A percentile compares a stretch with the other conserved stretches of the same genome.
Evolutionary conservation across 148 eudicot genomes (phyloP).

Genomic region (Persicaria tinctoria): DNA sequence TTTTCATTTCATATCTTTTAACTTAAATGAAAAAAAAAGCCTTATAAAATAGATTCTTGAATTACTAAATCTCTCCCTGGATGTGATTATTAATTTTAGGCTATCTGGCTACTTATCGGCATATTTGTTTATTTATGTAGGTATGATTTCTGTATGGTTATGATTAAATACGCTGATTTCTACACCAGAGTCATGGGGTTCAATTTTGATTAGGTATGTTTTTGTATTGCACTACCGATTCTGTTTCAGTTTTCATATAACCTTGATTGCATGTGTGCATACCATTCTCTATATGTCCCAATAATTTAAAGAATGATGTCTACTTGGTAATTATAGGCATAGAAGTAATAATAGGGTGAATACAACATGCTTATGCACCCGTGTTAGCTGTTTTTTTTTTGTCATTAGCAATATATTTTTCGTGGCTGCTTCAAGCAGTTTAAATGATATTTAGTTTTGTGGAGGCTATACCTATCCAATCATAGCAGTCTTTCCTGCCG

Average conservation of each 20-base stretch:
- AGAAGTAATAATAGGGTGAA: not conserved
- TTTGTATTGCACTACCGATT: not conserved
- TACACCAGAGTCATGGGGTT: conserved; percentile 87
- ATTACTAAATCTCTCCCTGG: too few relatives aligned
- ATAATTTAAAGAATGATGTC: not conserved
- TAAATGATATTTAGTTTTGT: too few relatives aligned
- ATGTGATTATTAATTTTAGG: too few relatives aligned
- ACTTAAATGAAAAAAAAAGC: too few relatives aligned
- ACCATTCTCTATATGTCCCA: not conserved
- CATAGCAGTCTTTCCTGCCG: too few relatives aligned
- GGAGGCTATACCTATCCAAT: too few relatives aligned
- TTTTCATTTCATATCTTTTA: too few relatives aligned
- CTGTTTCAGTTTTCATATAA: not conserved
- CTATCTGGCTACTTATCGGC: not conserved
- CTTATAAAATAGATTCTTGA: too few relatives aligned
- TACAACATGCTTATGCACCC: not conserved
- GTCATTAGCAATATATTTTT: not conserved
- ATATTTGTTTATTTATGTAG: conserved; percentile 29
- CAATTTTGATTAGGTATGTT: conserved; percentile 64
- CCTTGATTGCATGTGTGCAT: not conserved
- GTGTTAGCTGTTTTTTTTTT: not conserved
- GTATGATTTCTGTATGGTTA: conserved; percentile 93
- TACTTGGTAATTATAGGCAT: not conserved
- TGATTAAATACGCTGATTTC: conserved; percentile 91
- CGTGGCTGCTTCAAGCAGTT: too few relatives aligned